phyloP scores from a whole-genome alignment of 257 asterid species.

The Rauvolfia tetraphylla region DNA sequence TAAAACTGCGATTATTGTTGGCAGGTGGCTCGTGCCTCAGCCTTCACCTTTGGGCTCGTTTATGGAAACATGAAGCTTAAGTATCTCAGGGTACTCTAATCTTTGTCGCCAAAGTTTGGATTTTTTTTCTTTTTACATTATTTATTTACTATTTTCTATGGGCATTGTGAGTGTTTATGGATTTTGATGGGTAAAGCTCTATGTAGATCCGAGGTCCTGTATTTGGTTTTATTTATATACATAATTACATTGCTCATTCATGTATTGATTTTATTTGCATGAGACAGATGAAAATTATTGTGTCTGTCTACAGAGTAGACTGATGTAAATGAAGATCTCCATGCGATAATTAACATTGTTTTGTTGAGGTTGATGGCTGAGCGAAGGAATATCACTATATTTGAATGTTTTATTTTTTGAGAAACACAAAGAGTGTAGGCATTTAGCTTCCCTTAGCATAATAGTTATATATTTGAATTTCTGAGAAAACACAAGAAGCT shows the following conservation, averaged over 20 bases:
- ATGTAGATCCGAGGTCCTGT: neutral
- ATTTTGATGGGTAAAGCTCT: neutral
- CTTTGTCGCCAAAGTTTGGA: neutral
- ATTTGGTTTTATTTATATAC: neutral
- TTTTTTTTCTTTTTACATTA: too few species aligned
- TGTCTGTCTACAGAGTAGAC: neutral
- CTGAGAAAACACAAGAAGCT: neutral
- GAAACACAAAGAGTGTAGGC: too few species aligned
- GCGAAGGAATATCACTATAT: neutral
- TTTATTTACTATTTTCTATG: neutral
- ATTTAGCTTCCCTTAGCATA: too few species aligned
- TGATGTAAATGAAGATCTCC: neutral
- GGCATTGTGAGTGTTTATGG: neutral
- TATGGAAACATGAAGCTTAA: slow-evolving; percentile 48
- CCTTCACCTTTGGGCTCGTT: slow-evolving; percentile 35
- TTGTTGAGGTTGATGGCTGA: neutral
- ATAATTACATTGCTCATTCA: neutral
- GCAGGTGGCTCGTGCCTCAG: slow-evolving; percentile 49
- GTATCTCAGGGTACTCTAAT: slow-evolving; percentile 35
- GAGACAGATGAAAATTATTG: neutral
- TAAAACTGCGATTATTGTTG: slow-evolving; percentile 2
- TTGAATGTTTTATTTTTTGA: neutral
- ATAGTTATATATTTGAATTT: too few species aligned
- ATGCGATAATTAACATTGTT: neutral
- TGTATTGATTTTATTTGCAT: neutral